Base-by-base conservation (phyloP, 1,139 yeast genomes). In the Kodamaea sp. region DNA sequence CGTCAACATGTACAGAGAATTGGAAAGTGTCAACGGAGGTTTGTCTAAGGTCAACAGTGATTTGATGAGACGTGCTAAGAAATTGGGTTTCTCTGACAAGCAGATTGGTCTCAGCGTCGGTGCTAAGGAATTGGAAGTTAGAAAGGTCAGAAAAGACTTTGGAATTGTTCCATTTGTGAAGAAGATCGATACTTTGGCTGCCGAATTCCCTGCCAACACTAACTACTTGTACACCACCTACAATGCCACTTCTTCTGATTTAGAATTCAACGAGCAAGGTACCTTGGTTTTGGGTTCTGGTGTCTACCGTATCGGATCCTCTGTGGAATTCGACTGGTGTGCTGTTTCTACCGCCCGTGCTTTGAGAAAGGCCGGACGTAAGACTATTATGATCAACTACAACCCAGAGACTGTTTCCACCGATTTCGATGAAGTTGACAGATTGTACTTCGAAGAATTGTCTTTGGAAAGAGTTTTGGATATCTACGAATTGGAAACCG, bases 271-370 rank as follows among this genome's bases (percentile, higher is more conserved):
- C 53, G 97, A 90, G 44, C 78, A 86, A 47, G 97, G 98, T 55
- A 83, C 94, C 44, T 73, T 92, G 79, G 98, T 92, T 27, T 74
- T 92, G 49, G 98, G 98, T 36, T 90, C 97, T 9, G 98, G 98
- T 70, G 98, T 92, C 35, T 92, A 92, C 76, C 80, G 98, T 66
- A 92, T 92, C 59, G 98, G 98, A 41, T 90, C 97, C 4, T 90
- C 97, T 16, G 98, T 92, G 41, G 98, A 92, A 68, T 92, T 92
- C 53, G 98, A 92, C 66, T 92, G 98, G 98, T 92, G 98, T 76
- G 98, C 97, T 32, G 98, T 92, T 43, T 80, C 95, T 42, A 85
- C 98, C 39, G 97, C 95, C 37, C 83, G 97, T 60, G 89, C 97
- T 29, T 78, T 92, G 54, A 82, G 98, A 65, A 83, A 80, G 39